Evolutionary conservation across 2,329 filamentous ascomycete species (phyloP).

Genomic region (Madurella fahalii): DNA sequence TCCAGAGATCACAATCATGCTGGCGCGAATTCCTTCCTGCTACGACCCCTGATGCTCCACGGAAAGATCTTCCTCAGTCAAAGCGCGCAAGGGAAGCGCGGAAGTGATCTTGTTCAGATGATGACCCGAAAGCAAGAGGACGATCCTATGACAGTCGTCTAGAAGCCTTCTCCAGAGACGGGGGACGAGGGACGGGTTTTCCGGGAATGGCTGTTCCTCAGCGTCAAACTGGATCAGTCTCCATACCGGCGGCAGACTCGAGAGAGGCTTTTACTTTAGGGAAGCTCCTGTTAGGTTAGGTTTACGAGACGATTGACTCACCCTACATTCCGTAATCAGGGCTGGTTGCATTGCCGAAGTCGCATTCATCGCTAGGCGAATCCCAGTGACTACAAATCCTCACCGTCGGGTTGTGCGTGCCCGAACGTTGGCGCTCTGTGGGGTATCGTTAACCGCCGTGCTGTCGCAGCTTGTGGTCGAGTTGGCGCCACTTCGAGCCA

Average conservation of each 20-base stretch:
- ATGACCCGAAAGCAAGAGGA: neutral
- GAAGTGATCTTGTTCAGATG: constrained; percentile 6
- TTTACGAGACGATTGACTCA: too few species aligned
- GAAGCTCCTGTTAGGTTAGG: too few species aligned
- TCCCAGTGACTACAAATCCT: neutral
- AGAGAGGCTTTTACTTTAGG: too few species aligned
- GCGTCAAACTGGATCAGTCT: too few species aligned
- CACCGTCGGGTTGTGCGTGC: too few species aligned
- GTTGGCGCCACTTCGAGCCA: neutral
- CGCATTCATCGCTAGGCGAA: neutral
- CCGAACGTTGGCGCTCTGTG: neutral
- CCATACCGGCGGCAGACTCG: too few species aligned
- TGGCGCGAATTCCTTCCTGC: neutral
- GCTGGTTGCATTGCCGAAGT: neutral
- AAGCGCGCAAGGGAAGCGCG: neutral
- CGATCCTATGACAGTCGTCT: constrained; percentile 8
- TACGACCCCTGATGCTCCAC: neutral
- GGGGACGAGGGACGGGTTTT: too few species aligned
- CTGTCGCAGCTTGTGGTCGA: neutral
- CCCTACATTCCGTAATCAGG: neutral
- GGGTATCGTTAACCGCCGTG: constrained; percentile 3
- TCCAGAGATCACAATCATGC: constrained; percentile 20
- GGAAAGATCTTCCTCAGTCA: neutral
- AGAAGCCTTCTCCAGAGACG: constrained; percentile 12
- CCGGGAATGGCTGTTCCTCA: too few species aligned